Evolutionary conservation across 2,329 filamentous ascomycete species (phyloP).

Genomic region (Lecanicillium sp.): DNA sequence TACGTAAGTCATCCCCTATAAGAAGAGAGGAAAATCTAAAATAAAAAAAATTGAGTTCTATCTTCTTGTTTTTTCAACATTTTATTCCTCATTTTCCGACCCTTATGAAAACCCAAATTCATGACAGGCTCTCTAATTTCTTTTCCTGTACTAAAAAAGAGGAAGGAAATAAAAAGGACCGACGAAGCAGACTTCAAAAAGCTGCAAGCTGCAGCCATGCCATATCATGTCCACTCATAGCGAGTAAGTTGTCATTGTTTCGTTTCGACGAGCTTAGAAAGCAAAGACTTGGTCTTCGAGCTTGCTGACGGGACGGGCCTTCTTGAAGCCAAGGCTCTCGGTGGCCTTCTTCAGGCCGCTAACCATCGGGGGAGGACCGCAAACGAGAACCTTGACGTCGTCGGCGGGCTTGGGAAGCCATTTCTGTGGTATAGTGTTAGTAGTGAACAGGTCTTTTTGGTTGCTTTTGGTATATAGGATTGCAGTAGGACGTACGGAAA

Average conservation of each 20-base stretch:
- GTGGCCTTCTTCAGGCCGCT: slow-evolving; percentile 95
- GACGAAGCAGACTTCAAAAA: too few relatives aligned
- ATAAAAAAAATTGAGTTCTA: too few relatives aligned
- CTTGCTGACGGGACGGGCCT: slow-evolving; percentile 93
- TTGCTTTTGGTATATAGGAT: too few relatives aligned
- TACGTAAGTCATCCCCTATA: too few relatives aligned
- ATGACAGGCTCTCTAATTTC: neutral
- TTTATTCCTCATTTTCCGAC: too few relatives aligned
- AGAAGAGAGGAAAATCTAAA: too few relatives aligned
- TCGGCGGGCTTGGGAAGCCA: slow-evolving; percentile 72
- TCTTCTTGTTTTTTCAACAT: neutral
- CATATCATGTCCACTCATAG: neutral
- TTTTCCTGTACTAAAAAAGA: neutral
- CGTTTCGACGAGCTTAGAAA: slow-evolving; percentile 43
- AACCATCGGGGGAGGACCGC: slow-evolving; percentile 94
- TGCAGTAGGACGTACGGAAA: slow-evolving; percentile 52
- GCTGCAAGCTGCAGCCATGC: too few relatives aligned
- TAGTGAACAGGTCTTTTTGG: neutral
- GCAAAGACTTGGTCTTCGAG: slow-evolving; percentile 96
- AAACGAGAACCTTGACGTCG: slow-evolving; percentile 90
- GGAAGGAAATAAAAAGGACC: too few relatives aligned
- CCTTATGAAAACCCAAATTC: too few relatives aligned
- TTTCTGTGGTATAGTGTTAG: slow-evolving; percentile 41
- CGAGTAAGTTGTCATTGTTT: neutral
- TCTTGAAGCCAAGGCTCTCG: slow-evolving; percentile 80